Evolutionary conservation across 352 stramenopile genomes (phyloP).

Genomic region (Globisporangium paddicum): DNA sequence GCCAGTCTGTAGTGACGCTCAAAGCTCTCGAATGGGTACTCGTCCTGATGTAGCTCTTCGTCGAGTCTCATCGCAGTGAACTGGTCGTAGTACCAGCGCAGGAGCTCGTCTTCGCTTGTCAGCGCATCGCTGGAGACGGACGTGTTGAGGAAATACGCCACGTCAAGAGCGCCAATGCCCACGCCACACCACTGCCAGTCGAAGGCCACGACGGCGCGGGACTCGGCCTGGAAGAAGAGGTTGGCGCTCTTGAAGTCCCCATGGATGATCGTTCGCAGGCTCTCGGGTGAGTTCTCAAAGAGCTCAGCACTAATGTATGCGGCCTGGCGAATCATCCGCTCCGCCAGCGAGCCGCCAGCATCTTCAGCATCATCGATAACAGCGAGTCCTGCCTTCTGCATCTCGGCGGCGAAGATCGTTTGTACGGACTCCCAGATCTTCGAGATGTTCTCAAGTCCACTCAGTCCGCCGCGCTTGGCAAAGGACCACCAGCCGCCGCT

Average conservation of each 20-base stretch:
- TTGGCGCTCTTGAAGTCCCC: conserved; percentile 75
- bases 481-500: conserved; percentile 56
- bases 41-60: too few relatives aligned
- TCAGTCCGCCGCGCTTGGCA: conserved; percentile 41
- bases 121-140: conserved; percentile 54
- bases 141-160: conserved; percentile 67
- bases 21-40: conserved; percentile 51
- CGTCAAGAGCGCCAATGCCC: conserved; percentile 54
- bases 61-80: too few relatives aligned
- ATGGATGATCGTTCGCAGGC: conserved; percentile 47
- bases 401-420: conserved; percentile 20
- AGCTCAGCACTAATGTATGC: conserved; percentile 47
- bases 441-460: conserved; percentile 26
- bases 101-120: conserved; percentile 23
- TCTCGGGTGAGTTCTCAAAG: conserved; percentile 13
- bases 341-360: conserved; percentile 12
- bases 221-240: conserved; percentile 48
- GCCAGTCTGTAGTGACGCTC: conserved; percentile 54
- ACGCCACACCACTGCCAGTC: conserved; percentile 73
- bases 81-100: conserved; percentile 52
- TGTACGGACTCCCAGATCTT: conserved; percentile 43
- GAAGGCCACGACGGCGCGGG: conserved; percentile 49
- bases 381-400: background rate
- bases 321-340: conserved; percentile 43
- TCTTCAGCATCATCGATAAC: background rate